Base-by-base conservation (phyloP, 768 basidiomycete genomes). In the Boletus reticulatus region DNA sequence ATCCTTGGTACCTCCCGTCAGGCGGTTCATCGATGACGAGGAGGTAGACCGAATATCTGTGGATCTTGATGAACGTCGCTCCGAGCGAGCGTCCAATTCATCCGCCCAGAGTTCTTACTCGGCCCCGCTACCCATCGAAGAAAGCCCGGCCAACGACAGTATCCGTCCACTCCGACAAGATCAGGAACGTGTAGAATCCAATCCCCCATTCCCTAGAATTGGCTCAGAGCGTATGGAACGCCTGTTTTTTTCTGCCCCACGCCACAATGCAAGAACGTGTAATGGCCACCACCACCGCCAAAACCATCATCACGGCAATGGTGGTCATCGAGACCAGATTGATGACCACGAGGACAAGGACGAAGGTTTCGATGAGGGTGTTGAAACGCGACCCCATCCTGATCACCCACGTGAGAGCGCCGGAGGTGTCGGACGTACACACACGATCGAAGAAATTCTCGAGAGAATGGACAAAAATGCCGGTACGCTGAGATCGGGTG, bases 221-320 rank as follows among this genome's bases (percentile, higher is more conserved):
- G 83, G 88, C 20, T 92, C 89, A 10, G 83, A 83, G 43, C 84
- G 81, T 42, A 79, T 93, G 38, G 92, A 96, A 66, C 78, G 81
- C 0, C 72, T 94, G 48, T 94, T 95, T 74, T 92, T 91, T 72
- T 84, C 84, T 44, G 84, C 87, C 2, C 87, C 89, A 4, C 84
- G 84, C 43, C 92, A 94, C 60, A 83, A 92, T 60, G 77, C 80
- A 19, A 77, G 59, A 42, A 59, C 85, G 48, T 93, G 91, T 64
- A 80, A 81, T 64, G 75, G 84, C 34, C 75, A 76, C 27, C 73
- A 76, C 24, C 64, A 50, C 29, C 45, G 84, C 34, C 75, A 76
- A 24, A 73, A 76, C 27, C 64, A 51, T 24, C 43, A 69, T 3
- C 79, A 79, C 27, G 78, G 80, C 53, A 81, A 85, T 63, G 81